A percentile compares a stretch with the other conserved stretches of the same genome.
Conservation (phyloP, 202 grass and related monocot genomes). For the Cymbopogon flexuosus region DNA sequence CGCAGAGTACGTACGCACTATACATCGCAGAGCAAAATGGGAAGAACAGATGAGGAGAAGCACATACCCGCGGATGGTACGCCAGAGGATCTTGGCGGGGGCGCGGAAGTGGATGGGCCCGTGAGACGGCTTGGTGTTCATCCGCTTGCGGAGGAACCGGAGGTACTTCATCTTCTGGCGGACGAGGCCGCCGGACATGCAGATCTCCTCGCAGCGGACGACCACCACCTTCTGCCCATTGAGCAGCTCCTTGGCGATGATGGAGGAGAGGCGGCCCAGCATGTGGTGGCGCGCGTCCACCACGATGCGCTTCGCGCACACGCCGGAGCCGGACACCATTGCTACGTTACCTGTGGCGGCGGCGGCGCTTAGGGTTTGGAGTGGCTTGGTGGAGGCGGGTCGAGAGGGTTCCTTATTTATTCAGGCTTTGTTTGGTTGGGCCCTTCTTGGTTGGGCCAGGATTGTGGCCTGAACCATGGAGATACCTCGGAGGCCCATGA, state of each 20-base stretch:
- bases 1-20: too few species aligned
- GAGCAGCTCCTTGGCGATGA: slow-evolving; percentile 90
- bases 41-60: background rate
- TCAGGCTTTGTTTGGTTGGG: background rate
- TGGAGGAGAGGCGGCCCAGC: slow-evolving; percentile 77
- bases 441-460: too few species aligned
- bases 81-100: slow-evolving; percentile 92
- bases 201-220: slow-evolving; percentile 97
- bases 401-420: slow-evolving; percentile 44
- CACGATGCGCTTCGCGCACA: slow-evolving; percentile 60
- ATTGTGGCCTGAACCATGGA: background rate
- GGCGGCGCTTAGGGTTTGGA: slow-evolving; percentile 31
- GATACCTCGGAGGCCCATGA: background rate
- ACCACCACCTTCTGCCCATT: slow-evolving; percentile 91
- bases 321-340: slow-evolving; percentile 91
- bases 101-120: slow-evolving; percentile 97
- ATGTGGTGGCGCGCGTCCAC: slow-evolving; percentile 93
- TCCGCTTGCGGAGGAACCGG: slow-evolving; percentile 92
- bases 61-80: slow-evolving; percentile 78
- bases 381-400: slow-evolving; percentile 8
- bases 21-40: background rate
- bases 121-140: slow-evolving; percentile 99
- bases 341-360: slow-evolving; percentile 29
- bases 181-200: slow-evolving; percentile 85
- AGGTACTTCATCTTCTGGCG: slow-evolving; percentile 99